Base-by-base conservation (phyloP, 441 rosid species). In the Euphorbia neoarborescens region DNA sequence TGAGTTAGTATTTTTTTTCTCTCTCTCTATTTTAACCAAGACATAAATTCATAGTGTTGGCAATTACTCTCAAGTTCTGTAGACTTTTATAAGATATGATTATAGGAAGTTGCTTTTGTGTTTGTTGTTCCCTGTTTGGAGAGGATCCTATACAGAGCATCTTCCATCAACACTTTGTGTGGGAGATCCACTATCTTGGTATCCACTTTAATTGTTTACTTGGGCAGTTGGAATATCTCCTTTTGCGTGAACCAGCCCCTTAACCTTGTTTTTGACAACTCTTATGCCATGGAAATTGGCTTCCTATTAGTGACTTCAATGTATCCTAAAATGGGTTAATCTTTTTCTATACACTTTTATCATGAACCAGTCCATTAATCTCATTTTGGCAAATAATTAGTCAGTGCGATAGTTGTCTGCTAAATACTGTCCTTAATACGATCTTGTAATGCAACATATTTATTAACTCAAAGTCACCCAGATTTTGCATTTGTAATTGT, bases 1-100 rank as follows among this genome's bases (percentile, higher is more conserved):
- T 24, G 70, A 58, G 83, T 77, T 50, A 71, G 83, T 77, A 34
- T 62, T 57, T 65, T 79, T 62, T 3, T 62, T 28, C 17, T 20
- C 19, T 28, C 40, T 6, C 37, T 72, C 46, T 65, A 28, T 40
- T 11, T 19, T 17, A 62, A 48, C 48, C 19, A 32, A 59, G n/a
- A 71, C 20, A 46, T 15, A 34, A 48, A 61, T 46, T 37, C 12
- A 8, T 61, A 63, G 40, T 61, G 30, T 35, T 50, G 8, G 34
- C 56, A 27, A 50, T 30, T 65, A 20, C 35, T 27, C 24, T 11
- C 12, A 3, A 61, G 42, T 42, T 65, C 58, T 70, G 34, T 50
- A 56, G 20, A 27, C 17, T 59, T 40, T 63, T 63, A 32, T 51
- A n/a, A 32, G 28, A 56, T n/a, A n/a, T n/a, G n/a, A n/a, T n/a